phyloP scores from a whole-genome alignment of 331 rosid species.

The Cydonia oblonga region DNA sequence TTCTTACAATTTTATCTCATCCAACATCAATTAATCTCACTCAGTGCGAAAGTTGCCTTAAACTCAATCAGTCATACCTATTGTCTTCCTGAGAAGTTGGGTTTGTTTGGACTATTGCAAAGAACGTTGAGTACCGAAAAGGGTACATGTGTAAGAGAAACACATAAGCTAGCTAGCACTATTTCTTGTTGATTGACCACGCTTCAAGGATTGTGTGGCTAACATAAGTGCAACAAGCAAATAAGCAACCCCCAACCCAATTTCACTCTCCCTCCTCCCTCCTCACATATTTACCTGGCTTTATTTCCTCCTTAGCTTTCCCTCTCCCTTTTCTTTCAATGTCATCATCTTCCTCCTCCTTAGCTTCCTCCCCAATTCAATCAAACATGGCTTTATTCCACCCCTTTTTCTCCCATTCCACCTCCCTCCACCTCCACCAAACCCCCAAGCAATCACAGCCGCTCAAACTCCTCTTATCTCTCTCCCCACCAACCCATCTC shows the following conservation, averaged over 20 bases:
- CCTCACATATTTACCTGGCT: not conserved
- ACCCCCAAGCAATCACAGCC: conserved; percentile 15
- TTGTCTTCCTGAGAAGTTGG: no score
- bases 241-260: conserved; percentile 16
- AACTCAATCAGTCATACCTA: no score
- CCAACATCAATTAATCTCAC: no score
- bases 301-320: not conserved
- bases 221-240: conserved; percentile 4
- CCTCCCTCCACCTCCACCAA: conserved; percentile 14
- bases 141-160: no score
- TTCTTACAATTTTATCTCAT: no score
- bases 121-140: no score
- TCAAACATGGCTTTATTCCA: conserved; percentile 34
- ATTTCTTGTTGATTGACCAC: not conserved
- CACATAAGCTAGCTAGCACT: no score
- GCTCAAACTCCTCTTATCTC: not conserved
- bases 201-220: conserved; percentile 24
- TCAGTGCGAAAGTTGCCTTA: no score
- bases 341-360: not conserved
- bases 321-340: not conserved
- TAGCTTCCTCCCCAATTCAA: not conserved
- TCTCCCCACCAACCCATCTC: not conserved
- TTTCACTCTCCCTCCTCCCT: no score
- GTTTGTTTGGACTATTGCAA: not conserved
- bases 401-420: conserved; percentile 17